Evolutionary conservation across 345 rosid genomes (phyloP), one percentile per base, ranked within the genome.

Genomic region (Citrus inodora): DNA sequence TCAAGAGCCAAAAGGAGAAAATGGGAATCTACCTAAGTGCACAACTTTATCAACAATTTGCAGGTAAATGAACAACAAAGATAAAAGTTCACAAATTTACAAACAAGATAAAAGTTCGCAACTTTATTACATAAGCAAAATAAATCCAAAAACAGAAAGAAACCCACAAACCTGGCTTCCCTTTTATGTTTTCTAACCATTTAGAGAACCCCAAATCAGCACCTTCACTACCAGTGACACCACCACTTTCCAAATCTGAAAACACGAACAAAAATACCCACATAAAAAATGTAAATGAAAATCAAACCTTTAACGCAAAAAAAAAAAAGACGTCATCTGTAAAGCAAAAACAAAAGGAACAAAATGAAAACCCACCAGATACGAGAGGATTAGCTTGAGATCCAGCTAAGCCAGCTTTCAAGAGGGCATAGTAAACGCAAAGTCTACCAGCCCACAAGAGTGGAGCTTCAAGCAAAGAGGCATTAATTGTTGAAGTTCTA

Each of bases 191-290:
- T 65, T 86, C 87, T 73, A 92, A 82, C 98, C 93, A 93, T 82
- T 91, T 88, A 4, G 93, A 89, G 85, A 95, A 95, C 30, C 99
- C 99, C 85, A 95, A 80, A 87, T 95, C 97, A 66, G 73, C 95
- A 83, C 85, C 82, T 69, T 76, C 97, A 82, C 79, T 71, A 80
- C 61, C 88, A 77, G 9, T 83, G 74, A 55, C 84, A 63, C 73
- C 86, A 48, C 82, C 87, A 79, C 68, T 80, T 58, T 75, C 95
- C 88, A 92, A 73, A 7, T 80, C 97, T 92, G 30, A 72, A 75
- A 70, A 65, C 28, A 6, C 74, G 59, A n/a, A 65, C 65, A 21
- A 8, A 74, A 61, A 74, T 9, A 63, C 19, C 37, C 17, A n/a
- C 24, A 11, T 5, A 2, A 21, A 68, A 69, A 13, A 55, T 46